Base-by-base conservation (phyloP, 2,329 filamentous ascomycete species). In the Dryadomyces quercivorus region DNA sequence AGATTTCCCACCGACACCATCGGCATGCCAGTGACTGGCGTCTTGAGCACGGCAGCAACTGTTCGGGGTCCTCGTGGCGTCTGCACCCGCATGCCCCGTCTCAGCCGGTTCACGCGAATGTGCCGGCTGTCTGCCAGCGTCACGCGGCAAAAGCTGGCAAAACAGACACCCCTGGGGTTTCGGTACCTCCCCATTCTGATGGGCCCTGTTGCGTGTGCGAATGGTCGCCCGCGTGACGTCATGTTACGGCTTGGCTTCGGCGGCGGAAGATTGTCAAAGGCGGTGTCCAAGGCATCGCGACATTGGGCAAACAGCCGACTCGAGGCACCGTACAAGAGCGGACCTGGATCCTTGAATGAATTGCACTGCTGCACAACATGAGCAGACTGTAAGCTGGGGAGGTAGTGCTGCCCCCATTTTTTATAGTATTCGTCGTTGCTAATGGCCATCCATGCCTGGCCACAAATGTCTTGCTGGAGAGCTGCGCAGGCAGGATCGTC, bases 331-430 rank as follows among this genome's bases (percentile, higher is more conserved):
- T 82, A 84, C 58, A 72, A 69, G 7, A 78, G 70, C 4, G 80
- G 77, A 0, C 80, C 80, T 0, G 74, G 67, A 56, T 84, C 81
- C 61, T 82, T 81, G 72, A 82, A 83, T 0, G 75, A 76, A 62
- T 81, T 82, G 67, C 80, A 81, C 10, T 76, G 65, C 63, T 84
- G 81, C 22, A 73, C 70, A 1, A 70, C 68, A 59, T 84, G 78
- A 0, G 80, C 79, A 57, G 75, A 72, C 26, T 76, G 73, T 1
- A 82, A 68, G 7, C 76, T 78, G 0, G 74, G 75, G 6, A 84
- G 71, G 62, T 78, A 84, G 63, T 83, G 79, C 5, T 63, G 61
- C 8, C 80, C 80, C 81, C 80, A 84, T 63, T 65, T 70, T 2
- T 42, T 3, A 59, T 74, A 80, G 60, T 72, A 73, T 0, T 61